Evolutionary conservation across 805 yeast species (phyloP), one percentile per base, ranked within the genome.

Genomic region (Metschnikowia corniflorae): DNA sequence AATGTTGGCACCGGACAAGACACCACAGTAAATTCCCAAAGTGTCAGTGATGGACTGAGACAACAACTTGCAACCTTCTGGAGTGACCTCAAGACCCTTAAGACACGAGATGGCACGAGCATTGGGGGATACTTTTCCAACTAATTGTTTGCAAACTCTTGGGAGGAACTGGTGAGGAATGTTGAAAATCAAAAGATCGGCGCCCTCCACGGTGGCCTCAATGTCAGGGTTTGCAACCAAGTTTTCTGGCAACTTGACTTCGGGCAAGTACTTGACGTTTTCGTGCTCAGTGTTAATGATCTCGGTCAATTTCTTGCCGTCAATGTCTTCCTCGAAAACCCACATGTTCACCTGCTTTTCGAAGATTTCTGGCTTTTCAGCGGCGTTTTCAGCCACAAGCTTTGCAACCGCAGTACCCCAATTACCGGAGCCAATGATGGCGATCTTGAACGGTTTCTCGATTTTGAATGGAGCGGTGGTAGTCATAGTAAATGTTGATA

Each of bases 371-470:
- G 72, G 67, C 50, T 63, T 63, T 21, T 57, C 60, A 22, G 52
- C 52, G 24, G 71, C 54, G 55, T 68, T 68, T 49, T 68, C 73
- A 10, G 73, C 70, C 29, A 68, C 48, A 20, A 68, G 57, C 53
- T 68, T 68, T 42, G 73, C 72, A 19, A 68, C 66, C 29, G 73
- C 67, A 27, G 73, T 68, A 18, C 73, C 73, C 73, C 73, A 68
- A 51, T 67, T 68, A 25, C 73, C 73, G 14, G 70, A 65, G 13
- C 73, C 73, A 35, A 68, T 61, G 36, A 68, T 66, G 48, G 68
- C 62, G 34, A 68, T 53, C 43, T 47, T 61, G 55, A 65, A 66
- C 3, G 63, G 62, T 23, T 44, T 51, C 23, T 47, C 58, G 37
- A 66, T 53, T 27, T 50, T 51, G 43, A 60, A 61, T 35, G 69